Conservation (phyloP, 345 rosid genomes). For the Linum usitatissimum region DNA sequence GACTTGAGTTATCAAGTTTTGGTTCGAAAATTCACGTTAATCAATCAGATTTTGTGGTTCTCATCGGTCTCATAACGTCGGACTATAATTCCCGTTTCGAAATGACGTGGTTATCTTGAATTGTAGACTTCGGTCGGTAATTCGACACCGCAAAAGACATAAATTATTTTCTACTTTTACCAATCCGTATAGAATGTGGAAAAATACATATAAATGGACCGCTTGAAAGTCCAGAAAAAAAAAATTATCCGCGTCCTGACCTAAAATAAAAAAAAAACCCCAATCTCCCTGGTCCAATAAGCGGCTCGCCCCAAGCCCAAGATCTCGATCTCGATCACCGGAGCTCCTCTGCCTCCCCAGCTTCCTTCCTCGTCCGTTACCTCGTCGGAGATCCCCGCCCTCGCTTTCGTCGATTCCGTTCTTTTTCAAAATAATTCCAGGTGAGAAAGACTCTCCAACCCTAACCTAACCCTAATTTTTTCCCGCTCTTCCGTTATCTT, state of each 20-base stretch:
- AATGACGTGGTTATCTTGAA: too few species aligned
- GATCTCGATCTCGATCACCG: background rate
- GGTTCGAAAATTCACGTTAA: too few species aligned
- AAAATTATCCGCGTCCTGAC: background rate
- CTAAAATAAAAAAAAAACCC: background rate
- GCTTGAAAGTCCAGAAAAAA: background rate
- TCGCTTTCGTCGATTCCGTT: background rate
- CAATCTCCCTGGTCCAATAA: background rate
- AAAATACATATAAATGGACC: background rate
- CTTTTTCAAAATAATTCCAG: background rate
- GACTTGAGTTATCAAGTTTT: too few species aligned
- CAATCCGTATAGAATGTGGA: too few species aligned
- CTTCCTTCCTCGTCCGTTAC: background rate
- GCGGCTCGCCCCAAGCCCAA: conserved; percentile 1
- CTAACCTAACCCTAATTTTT: conserved; percentile 1
- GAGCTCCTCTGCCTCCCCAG: background rate
- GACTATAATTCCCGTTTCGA: too few species aligned
- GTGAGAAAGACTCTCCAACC: background rate
- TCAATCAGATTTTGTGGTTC: too few species aligned
- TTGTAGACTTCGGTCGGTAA: too few species aligned
- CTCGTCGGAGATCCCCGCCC: background rate
- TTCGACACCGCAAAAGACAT: too few species aligned
- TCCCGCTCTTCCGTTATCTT: background rate
- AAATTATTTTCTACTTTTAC: too few species aligned
- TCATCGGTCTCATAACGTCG: too few species aligned